Evolutionary conservation across 371 early-diverging fungal species (phyloP).

Genomic region (Mortierella sp.): DNA sequence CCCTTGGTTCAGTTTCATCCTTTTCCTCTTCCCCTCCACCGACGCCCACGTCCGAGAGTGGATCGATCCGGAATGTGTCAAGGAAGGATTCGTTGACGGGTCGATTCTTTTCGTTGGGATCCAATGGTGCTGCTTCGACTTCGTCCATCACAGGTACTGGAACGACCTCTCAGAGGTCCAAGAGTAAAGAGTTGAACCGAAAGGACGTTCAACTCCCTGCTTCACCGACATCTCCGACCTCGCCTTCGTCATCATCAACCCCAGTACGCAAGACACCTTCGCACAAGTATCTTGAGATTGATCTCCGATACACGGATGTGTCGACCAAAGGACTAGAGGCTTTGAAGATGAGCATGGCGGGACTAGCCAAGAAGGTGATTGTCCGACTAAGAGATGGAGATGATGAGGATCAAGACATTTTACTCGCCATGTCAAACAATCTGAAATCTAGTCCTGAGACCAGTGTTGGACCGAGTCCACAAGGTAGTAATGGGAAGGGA

Average conservation of each 20-base stretch:
- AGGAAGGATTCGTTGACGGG: constrained; percentile 5
- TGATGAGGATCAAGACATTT: constrained; percentile 7
- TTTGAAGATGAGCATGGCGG: neutral
- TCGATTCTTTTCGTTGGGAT: neutral
- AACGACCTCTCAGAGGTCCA: neutral
- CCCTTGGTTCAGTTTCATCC: neutral
- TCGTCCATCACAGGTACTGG: neutral
- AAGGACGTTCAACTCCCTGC: neutral
- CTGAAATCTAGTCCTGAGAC: neutral
- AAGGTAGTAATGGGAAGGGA: no score
- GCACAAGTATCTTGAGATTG: constrained; percentile 44
- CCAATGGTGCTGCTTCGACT: neutral
- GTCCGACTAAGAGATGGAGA: constrained; percentile 32
- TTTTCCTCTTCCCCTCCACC: neutral
- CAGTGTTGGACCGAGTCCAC: no score
- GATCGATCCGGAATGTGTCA: neutral
- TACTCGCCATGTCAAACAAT: no score
- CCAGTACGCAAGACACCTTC: neutral
- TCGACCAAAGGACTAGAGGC: constrained; percentile 22
- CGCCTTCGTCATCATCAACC: no score
- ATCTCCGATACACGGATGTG: constrained; percentile 47
- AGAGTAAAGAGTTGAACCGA: neutral
- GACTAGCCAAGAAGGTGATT: constrained; percentile 34
- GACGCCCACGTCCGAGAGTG: neutral
- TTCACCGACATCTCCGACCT: neutral